Base-by-base conservation (phyloP, 202 grass and related monocot species). In the Hordeum pubiflorum region DNA sequence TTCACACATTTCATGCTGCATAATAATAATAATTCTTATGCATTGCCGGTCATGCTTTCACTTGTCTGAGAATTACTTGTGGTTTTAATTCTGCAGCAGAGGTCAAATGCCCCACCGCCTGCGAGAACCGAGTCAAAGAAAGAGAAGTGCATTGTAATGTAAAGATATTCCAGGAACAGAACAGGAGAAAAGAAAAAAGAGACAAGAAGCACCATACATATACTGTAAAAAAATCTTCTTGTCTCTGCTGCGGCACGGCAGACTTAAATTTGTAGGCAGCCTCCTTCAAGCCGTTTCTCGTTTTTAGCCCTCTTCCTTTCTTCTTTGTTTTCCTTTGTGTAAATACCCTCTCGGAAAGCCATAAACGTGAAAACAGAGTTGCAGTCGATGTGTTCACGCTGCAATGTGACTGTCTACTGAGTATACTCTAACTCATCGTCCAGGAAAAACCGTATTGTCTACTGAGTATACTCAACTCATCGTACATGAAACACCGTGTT, bases 141-240 rank as follows among this genome's bases (percentile, higher is more conserved):
- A 83, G 95, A 97, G 3, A 97, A 79, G 76, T 98, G 96, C 82
- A 74, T 64, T 37, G 77, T 98, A 46, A 98, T 98, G 96, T 98
- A 90, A 91, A 90, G 70, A 85, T 82, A 79, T 50, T 64, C 32
- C 33, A 27, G 38, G 46, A 79, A 89, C 74, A 81, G 18, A 43
- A 86, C 21, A 46, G 20, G 37, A 57, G 57, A 57, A 57, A 58
- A 27, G 43, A 71, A 38, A 56, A 9, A 70, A 44, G 58, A 55
- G 65, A 73, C 80, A 66, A 81, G 65, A 65, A 20, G 58, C 68
- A 57, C 38, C 52, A 63, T 58, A 71, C 50, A 34, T 83, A 92
- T 83, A 89, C 79, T 90, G 85, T 90, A 88, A 88, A 93, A 81
- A 80, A n/a, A 43, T n/a, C 71, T 62, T 66, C 48, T 92, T 78